phyloP scores from a whole-genome alignment of 2,329 filamentous ascomycete genomes.

The Aspergillus japonicus region DNA sequence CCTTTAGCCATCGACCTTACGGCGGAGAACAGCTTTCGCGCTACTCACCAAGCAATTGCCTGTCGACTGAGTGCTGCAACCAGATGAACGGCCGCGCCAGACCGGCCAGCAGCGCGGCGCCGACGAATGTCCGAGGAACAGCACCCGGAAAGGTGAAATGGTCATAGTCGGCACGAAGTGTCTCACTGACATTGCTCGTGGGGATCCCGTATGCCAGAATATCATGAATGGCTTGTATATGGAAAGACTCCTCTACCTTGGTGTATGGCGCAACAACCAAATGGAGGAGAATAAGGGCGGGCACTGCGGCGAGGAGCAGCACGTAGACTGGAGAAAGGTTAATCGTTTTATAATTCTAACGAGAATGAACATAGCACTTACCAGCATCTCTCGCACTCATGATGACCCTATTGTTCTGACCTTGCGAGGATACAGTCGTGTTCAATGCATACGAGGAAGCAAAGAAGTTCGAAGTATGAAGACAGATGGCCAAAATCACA shows the following conservation, averaged over 20 bases:
- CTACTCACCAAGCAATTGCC: conserved; percentile 55
- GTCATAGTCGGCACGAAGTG: conserved; percentile 69
- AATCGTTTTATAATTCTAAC: background rate
- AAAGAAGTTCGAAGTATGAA: background rate
- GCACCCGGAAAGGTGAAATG: conserved; percentile 88
- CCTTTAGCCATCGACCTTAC: background rate
- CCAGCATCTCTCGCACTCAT: conserved; percentile 26
- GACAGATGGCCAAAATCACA: background rate
- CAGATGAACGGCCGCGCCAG: conserved; percentile 66
- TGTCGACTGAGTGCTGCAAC: conserved; percentile 57
- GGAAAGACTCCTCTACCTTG: conserved; percentile 98
- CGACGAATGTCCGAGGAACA: conserved; percentile 87
- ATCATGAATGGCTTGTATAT: conserved; percentile 90
- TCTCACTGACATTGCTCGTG: conserved; percentile 51
- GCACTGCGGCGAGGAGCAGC: conserved; percentile 54
- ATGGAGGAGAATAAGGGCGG: conserved; percentile 65
- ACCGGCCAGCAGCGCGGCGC: conserved; percentile 72
- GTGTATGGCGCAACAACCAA: conserved; percentile 79
- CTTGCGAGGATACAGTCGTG: background rate
- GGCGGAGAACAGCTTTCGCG: background rate
- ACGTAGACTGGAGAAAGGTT: conserved; percentile 12
- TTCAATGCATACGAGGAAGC: background rate
- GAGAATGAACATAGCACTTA: conserved; percentile 3
- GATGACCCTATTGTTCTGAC: conserved; percentile 1
- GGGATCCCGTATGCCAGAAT: conserved; percentile 79